Base-by-base conservation (phyloP, 768 basidiomycete species). In the Pholiota conissans region DNA sequence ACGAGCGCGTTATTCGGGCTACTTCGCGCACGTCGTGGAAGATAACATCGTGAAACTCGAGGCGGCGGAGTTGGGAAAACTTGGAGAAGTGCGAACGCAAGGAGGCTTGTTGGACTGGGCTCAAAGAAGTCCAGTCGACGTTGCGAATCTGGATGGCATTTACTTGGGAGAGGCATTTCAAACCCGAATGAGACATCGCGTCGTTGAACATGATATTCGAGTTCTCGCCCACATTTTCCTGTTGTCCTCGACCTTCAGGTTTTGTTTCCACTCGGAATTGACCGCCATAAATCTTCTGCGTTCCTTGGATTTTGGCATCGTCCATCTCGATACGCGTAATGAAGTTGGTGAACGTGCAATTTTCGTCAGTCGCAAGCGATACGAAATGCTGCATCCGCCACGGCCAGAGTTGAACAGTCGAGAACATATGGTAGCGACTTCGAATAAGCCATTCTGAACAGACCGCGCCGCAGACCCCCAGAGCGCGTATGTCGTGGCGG, bases 21-120 rank as follows among this genome's bases (percentile, higher is more conserved):
- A 71, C 52, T 40, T 72, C 71, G 14, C 72, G 70, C 24, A 70
- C 55, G 54, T 72, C 72, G 47, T 72, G 70, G 58, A 73, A 73
- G 14, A 62, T 53, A 46, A 63, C 66, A 30, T 60, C 63, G 39
- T 69, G 66, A 27, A 73, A 61, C 53, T 69, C 68, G 24, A 72
- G 64, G 16, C 57, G 56, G 2, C 60, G 37, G 16, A 72, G 58
- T 5, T 58, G 51, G n/a, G 58, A 46, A 54, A 70, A 67, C 8
- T 42, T 56, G 32, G 22, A 3, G 9, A 72, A 62, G 26, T 58
- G 62, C 13, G 40, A 20, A 27, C 68, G 67, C 20, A 70, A 42
- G 8, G 47, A 48, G 9, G 34, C 40, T 46, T 65, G 68, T 30
- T 67, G 57, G 2, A 55, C 20, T 24, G 62, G 58, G 27, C 63